Base-by-base conservation (phyloP, 768 basidiomycete species). In the Panellus pusillus region DNA sequence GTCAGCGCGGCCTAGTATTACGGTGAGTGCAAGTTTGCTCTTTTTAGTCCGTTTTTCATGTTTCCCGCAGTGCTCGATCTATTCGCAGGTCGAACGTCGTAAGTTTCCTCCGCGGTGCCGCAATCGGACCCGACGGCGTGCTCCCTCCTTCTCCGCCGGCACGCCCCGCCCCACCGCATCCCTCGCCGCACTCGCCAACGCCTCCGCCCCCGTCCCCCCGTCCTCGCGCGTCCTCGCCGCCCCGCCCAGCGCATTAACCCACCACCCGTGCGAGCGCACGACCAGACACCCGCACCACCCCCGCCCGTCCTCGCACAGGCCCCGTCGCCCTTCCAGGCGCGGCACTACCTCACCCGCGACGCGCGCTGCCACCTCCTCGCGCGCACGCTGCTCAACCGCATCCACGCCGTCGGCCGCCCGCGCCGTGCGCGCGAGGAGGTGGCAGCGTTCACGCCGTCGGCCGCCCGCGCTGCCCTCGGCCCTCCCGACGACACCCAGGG, bases 261-360 rank as follows among this genome's bases (percentile, higher is more conserved):
- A 13, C 9, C 6, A 32, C n/a, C n/a, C n/a, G n/a, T n/a, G n/a
- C n/a, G n/a, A n/a, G n/a, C 29, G 4, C 15, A 11, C 4, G 32
- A 17, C 13, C 8, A n/a, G 1, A 19, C n/a, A 2, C 24, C 50
- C 19, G 50, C 50, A 14, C 50, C n/a, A 2, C 24, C 50, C 19
- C 42, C 50, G 3, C 50, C 47, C 31, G 9, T n/a, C 2, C 50
- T 52, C 0, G 45, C 41, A 4, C 18, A 15, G 9, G 59, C 59
- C 2, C 59, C 59, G 1, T 41, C 44, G 15, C 55, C 59, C 43
- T 61, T 61, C 52, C 54, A 50, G 48, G 59, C 59, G 12, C 55
- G 59, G 35, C 55, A 61, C 55, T 61, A 61, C 59, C 52, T 55
- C 55, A 61, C 59, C 5, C 41, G 55, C 47, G 55, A 61, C 51